phyloP scores from a whole-genome alignment of 2,329 filamentous ascomycete genomes.

The Cercospora sp. region DNA sequence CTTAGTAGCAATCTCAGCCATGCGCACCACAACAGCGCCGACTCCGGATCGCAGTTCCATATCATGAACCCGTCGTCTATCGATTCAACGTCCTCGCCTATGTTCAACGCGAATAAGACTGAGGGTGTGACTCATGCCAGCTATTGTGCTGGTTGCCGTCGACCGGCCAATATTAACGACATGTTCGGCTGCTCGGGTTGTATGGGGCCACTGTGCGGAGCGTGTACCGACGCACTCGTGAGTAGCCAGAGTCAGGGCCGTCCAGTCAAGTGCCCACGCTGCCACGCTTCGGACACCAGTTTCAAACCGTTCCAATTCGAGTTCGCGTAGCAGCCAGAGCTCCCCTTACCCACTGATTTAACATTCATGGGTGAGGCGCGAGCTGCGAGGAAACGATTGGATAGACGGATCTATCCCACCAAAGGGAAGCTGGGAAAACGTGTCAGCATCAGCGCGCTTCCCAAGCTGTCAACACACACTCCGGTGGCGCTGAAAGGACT shows the following conservation, averaged over 20 bases:
- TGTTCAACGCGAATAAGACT: constrained; percentile 32
- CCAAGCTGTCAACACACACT: constrained; percentile 9
- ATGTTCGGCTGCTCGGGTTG: constrained; percentile 96
- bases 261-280: constrained; percentile 72
- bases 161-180: constrained; percentile 72
- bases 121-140: constrained; percentile 42
- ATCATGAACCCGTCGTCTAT: constrained; percentile 51
- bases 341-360: constrained; percentile 17
- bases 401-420: constrained; percentile 15
- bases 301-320: constrained; percentile 87
- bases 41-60: constrained; percentile 68
- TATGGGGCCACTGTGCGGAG: constrained; percentile 86
- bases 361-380: constrained; percentile 18
- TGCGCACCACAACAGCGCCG: constrained; percentile 38
- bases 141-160: constrained; percentile 85
- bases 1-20: constrained; percentile 32
- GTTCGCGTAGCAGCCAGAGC: constrained; percentile 59
- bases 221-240: constrained; percentile 80
- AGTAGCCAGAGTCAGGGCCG: constrained; percentile 69
- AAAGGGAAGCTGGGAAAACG: constrained; percentile 4
- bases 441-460: constrained; percentile 6
- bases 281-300: constrained; percentile 72
- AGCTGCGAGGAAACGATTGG: constrained; percentile 20
- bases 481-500: constrained; percentile 13
- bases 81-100: constrained; percentile 57